Percentiles rank a stretch among this genome's conserved stretches.
Conservation (phyloP, 306 rosid species). For the Vigna reflexopilosa region DNA sequence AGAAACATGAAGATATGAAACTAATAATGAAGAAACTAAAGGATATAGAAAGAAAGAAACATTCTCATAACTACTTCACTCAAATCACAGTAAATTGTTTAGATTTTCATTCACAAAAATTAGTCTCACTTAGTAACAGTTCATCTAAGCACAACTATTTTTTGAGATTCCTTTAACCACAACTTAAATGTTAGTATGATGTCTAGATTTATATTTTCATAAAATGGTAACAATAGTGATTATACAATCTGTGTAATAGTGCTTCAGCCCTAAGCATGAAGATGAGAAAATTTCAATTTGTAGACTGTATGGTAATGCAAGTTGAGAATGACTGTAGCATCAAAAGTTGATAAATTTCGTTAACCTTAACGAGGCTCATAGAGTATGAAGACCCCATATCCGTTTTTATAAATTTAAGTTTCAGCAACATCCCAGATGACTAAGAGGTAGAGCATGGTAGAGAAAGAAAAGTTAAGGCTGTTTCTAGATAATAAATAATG, state of each 20-base stretch:
- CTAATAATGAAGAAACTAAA: too few species aligned
- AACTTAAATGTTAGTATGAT: too few species aligned
- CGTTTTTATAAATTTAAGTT: slow-evolving; percentile 15
- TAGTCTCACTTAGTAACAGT: neutral
- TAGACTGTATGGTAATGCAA: neutral
- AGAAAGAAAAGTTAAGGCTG: neutral
- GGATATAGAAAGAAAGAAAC: too few species aligned
- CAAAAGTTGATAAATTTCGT: neutral
- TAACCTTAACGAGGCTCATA: neutral
- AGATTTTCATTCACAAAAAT: slow-evolving; percentile 6
- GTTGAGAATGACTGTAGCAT: too few species aligned
- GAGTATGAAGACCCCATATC: slow-evolving; percentile 27
- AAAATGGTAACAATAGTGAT: neutral
- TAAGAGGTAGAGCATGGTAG: slow-evolving; percentile 23
- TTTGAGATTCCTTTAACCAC: too few species aligned
- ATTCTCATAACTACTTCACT: too few species aligned
- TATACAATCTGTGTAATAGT: slow-evolving; percentile 4
- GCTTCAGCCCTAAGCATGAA: neutral
- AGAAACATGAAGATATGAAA: neutral
- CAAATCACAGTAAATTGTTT: too few species aligned
- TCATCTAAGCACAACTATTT: too few species aligned
- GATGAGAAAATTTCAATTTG: slow-evolving; percentile 17
- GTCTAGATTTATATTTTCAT: neutral
- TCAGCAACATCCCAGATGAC: slow-evolving; percentile 25
- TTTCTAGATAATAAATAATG: slow-evolving; percentile 37